A percentile compares a stretch with the other conserved stretches of the same genome.
These are phyloP conservation scores for Trametes sp. DNA, from an alignment of 1,284 basidiomycete genomes.

Conservation along the genomic window DNA sequence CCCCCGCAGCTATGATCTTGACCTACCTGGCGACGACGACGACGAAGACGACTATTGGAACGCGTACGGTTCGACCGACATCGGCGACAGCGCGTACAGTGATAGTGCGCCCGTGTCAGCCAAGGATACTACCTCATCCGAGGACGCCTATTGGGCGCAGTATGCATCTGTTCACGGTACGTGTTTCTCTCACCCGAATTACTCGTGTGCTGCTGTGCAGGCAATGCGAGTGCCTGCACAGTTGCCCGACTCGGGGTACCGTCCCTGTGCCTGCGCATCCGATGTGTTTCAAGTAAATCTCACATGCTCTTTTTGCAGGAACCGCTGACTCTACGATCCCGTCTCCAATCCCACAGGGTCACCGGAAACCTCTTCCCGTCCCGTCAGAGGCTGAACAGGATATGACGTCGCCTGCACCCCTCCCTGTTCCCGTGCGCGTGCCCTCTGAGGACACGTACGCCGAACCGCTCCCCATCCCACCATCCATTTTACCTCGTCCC, in stretches of 20 bases:
- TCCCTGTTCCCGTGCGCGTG: conserved; percentile 34
- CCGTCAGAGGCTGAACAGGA: conserved; percentile 16
- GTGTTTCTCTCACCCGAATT: conserved; percentile 16
- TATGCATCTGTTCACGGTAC: conserved; percentile 74
- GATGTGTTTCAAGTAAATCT: not conserved
- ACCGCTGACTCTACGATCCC: conserved; percentile 51
- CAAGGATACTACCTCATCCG: conserved; percentile 48
- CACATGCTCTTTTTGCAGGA: conserved; percentile 35
- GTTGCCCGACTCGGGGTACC: too few relatives aligned
- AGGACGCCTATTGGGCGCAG: conserved; percentile 80
- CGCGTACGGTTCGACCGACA: conserved; percentile 56
- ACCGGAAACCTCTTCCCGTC: conserved; percentile 36
- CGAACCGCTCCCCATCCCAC: conserved; percentile 38
- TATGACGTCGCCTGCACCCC: conserved; percentile 33
- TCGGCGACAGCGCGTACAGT: conserved; percentile 35
- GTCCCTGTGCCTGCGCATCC: not conserved
- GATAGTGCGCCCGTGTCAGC: conserved; percentile 21
- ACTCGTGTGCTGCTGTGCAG: too few relatives aligned
- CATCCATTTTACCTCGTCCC: conserved; percentile 30
- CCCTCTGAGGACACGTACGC: conserved; percentile 31
- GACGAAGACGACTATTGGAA: conserved; percentile 72
- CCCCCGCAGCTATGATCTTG: conserved; percentile 34
- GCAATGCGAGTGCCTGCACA: too few relatives aligned
- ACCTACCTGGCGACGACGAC: conserved; percentile 36
- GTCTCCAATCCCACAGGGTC: conserved; percentile 44